phyloP scores from a whole-genome alignment of 2,329 filamentous ascomycete genomes.

The Stachybotrys elegans region DNA sequence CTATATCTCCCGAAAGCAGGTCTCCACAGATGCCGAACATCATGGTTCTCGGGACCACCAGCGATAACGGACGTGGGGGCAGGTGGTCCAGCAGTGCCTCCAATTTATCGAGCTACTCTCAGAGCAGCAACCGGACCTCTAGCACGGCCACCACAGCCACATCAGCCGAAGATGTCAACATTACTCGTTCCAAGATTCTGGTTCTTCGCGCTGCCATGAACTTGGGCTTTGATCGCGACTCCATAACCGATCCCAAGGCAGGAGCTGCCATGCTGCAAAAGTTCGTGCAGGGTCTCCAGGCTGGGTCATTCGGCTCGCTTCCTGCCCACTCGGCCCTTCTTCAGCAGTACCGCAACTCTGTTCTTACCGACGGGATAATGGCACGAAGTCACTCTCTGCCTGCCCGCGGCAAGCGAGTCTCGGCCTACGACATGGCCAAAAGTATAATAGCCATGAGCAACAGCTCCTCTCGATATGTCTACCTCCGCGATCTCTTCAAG shows the following conservation, averaged over 20 bases:
- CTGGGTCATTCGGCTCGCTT: constrained; percentile 71
- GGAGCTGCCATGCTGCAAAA: constrained; percentile 56
- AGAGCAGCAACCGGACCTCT: constrained; percentile 58
- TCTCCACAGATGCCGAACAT: constrained; percentile 79
- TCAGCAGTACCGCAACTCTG: constrained; percentile 74
- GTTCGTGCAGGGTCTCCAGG: constrained; percentile 71
- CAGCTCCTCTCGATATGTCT: constrained; percentile 63
- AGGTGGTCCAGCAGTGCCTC: constrained; percentile 81
- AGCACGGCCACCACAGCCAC: constrained; percentile 70
- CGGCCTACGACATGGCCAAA: constrained; percentile 71
- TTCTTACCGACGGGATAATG: constrained; percentile 64
- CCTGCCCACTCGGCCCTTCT: constrained; percentile 68
- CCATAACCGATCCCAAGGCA: constrained; percentile 36
- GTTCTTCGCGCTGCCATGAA: constrained; percentile 84
- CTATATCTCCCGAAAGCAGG: constrained; percentile 74
- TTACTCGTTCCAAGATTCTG: constrained; percentile 71
- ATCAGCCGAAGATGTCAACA: constrained; percentile 67
- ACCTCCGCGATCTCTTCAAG: constrained; percentile 75
- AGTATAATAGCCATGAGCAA: constrained; percentile 72
- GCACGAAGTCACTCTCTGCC: constrained; percentile 37
- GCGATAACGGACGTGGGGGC: constrained; percentile 53
- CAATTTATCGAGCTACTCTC: constrained; percentile 74
- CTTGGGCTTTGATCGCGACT: constrained; percentile 67
- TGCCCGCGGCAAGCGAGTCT: constrained; percentile 51
- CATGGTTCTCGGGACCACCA: constrained; percentile 70